Evolutionary conservation across 352 stramenopile genomes (phyloP), one percentile per base, ranked within the genome.

Genomic region (Discostella stelligera): DNA sequence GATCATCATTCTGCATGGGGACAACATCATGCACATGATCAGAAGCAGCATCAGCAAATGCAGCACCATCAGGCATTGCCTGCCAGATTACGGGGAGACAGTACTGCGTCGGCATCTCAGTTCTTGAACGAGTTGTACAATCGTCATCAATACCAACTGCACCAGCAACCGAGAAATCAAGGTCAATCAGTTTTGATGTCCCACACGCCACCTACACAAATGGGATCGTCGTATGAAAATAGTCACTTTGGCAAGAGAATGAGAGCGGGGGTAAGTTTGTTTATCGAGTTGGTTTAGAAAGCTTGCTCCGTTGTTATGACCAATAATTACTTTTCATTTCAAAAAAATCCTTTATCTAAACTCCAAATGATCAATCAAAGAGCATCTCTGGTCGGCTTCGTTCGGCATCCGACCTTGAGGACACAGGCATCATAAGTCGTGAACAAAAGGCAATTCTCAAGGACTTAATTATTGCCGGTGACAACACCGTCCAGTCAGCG

Each of bases 401-500:
- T 58, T 87, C 79, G 5, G 79, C 79, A 62, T 90, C 87, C 16
- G 77, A 89, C 30, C 71, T 92, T 18, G 84, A 92, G 77, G 80
- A 90, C 70, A 84, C 79, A 59, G 87, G 87, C 14, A 79, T 90
- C 25, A 90, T 92, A 37, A 85, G 83, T 73, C 76, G 81, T 39
- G 69, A 90, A 39, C 84, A 90, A 72, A 90, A 91, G 67, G 72
- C 74, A n/a, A 82, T 92, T 60, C 69, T 92, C 23, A 90, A 92
- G 71, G 87, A 92, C 72, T 68, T 92, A 14, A 86, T 92, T 3
- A 92, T 92, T 56, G 80, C 84, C 3, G 87, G 87, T 9, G 82
- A 92, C 56, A 77, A 88, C 66, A 73, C 84, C 58, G 73, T 92
- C 9, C 87, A 92, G 59, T 32, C 53, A 48, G 87, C 87, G 14